A percentile compares a stretch with the other conserved stretches of the same genome.
These are phyloP conservation scores for Amorphotheca resinae DNA, from an alignment of 495 filamentous ascomycete genomes.

Conservation along the genomic window DNA sequence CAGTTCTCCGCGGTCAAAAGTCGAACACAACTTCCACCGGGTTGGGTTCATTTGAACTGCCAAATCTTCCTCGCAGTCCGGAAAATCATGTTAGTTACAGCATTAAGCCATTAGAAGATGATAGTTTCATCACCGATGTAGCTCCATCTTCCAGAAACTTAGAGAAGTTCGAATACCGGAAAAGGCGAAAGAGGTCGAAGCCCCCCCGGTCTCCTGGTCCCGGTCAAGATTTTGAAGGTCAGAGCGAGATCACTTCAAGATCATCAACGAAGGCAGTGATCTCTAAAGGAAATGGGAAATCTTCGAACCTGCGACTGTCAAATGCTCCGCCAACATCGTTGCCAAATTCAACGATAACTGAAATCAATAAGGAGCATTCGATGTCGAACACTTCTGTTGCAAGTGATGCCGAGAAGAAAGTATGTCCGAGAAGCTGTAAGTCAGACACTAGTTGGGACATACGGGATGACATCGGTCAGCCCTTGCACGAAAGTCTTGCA, in stretches of 20 bases:
- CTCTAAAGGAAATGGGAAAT: not conserved
- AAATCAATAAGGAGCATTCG: not conserved
- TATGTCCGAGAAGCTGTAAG: not conserved
- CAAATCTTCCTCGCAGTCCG: not conserved
- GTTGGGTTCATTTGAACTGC: slow-evolving; percentile 4
- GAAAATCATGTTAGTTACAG: not conserved
- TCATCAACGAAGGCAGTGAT: not conserved
- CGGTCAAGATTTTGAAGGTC: not conserved
- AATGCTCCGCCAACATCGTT: not conserved
- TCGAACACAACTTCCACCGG: too few relatives aligned
- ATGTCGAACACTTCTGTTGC: too few relatives aligned
- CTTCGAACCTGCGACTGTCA: not conserved
- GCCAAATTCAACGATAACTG: not conserved
- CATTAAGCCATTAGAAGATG: not conserved
- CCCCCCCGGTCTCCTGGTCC: not conserved
- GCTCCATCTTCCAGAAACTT: slow-evolving; percentile 17
- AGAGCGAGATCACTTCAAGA: not conserved
- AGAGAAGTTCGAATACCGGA: slow-evolving; percentile 15
- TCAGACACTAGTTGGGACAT: not conserved
- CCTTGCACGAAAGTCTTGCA: too few relatives aligned
- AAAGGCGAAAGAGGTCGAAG: slow-evolving; percentile 7
- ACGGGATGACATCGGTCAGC: not conserved
- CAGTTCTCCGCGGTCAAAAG: too few relatives aligned
- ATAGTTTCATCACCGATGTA: slow-evolving; percentile 18
- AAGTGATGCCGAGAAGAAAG: not conserved